Evolutionary conservation across 352 stramenopile genomes (phyloP), one percentile per base, ranked within the genome.

Genomic region (Albugo candida): DNA sequence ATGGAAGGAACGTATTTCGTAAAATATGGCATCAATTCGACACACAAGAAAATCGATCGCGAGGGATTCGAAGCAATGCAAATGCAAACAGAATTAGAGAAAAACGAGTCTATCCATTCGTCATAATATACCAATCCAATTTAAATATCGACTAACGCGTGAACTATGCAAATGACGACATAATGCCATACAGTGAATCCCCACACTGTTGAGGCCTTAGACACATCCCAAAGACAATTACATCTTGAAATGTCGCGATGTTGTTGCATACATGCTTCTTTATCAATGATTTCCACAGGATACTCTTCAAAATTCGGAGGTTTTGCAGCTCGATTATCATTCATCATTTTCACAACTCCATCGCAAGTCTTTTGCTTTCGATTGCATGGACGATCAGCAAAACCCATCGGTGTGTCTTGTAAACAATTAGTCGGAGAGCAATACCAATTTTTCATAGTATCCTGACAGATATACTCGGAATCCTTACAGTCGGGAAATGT

Each of bases 1-100:
- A 65, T 92, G n/a, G 78, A 92, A 48, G 78, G 78, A 36, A 92
- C 71, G 20, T 92, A 87, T 59, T 92, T 92, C 49, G 60, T 59
- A 13, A 68, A 75, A 41, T 88, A 85, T 56, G 70, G 64, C 18
- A 67, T 58, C 42, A 83, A 83, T 48, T 36, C 48, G n/a, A 47
- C 58, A 27, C 83, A 86, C 61, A 83, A 87, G 54, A 83, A 87
- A 44, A 56, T 82, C 49, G 70, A 85, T 44, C 67, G 68, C 37
- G 69, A 81, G 20, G 45, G 44, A 20, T 50, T 60, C 12, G 56
- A 60, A 12, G 72, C 38, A 8, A 43, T 43, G 38, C 38, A 43
- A 43, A 19, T 43, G 20, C 38, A 24, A 43, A 24, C 38, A 3
- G 3, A 43, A 45, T n/a, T 31, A 45, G 13, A 45, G 14, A 24